Evolutionary conservation across 1,139 yeast genomes (phyloP).

Genomic region (Meyerozyma elateridarum): DNA sequence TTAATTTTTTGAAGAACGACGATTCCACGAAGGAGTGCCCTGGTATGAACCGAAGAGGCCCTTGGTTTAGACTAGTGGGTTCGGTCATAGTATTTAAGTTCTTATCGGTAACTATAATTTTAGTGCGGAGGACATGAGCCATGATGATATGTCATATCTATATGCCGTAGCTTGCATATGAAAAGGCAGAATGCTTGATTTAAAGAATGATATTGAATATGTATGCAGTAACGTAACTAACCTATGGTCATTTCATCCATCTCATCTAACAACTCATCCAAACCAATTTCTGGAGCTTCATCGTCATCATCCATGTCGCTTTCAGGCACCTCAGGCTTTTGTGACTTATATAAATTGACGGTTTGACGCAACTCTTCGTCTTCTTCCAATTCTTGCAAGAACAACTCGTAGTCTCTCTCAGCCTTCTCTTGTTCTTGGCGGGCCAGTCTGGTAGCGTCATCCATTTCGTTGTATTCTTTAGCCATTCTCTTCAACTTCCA

Average conservation of each 20-base stretch:
- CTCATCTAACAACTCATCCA: slow-evolving; percentile 86
- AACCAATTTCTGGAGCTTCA: slow-evolving; percentile 70
- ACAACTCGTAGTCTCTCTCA: slow-evolving; percentile 90
- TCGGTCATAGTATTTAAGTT: too few relatives aligned
- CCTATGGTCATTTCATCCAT: slow-evolving; percentile 74
- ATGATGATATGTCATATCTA: too few relatives aligned
- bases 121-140: too few relatives aligned
- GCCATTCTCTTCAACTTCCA: slow-evolving; percentile 99
- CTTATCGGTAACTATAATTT: too few relatives aligned
- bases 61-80: background rate
- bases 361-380: slow-evolving; percentile 92
- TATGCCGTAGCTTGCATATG: too few relatives aligned
- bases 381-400: slow-evolving; percentile 96
- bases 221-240: background rate
- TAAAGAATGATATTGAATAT: background rate
- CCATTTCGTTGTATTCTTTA: slow-evolving; percentile 80
- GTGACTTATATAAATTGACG: slow-evolving; percentile 77
- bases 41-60: slow-evolving; percentile 42
- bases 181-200: too few relatives aligned
- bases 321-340: slow-evolving; percentile 35
- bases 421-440: slow-evolving; percentile 88
- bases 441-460: slow-evolving; percentile 71
- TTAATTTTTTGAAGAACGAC: slow-evolving; percentile 72
- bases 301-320: slow-evolving; percentile 55
- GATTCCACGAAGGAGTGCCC: slow-evolving; percentile 76